Percentiles rank a stretch among this genome's conserved stretches.
phyloP scores from a whole-genome alignment of 208 protist genomes.

The Endotrypanum monterogeii region DNA sequence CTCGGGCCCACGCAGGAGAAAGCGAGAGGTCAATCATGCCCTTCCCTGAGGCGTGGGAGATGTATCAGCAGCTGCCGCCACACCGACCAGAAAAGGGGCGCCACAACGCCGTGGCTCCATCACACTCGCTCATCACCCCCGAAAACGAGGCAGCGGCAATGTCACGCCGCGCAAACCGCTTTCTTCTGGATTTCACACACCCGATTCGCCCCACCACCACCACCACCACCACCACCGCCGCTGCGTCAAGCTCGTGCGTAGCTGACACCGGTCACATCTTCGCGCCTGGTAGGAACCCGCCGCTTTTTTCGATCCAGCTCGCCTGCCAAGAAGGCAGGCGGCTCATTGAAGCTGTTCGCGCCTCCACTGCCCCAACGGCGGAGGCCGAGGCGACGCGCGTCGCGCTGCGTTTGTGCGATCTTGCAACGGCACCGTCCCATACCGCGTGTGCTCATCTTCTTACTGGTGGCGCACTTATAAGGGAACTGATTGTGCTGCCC shows the following conservation, averaged over 20 bases:
- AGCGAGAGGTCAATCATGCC: neutral
- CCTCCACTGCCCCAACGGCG: neutral
- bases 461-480: neutral
- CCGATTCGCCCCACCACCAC: neutral
- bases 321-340: conserved; percentile 1
- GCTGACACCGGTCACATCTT: neutral
- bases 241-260: neutral
- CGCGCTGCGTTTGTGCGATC: neutral
- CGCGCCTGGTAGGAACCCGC: neutral
- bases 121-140: neutral
- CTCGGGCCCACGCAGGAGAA: neutral
- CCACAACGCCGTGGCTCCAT: neutral
- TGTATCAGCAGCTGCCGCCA: neutral
- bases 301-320: conserved; percentile 13
- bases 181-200: neutral
- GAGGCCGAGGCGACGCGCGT: neutral
- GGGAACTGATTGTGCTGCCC: neutral
- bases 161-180: neutral
- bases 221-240: too few species aligned
- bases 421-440: conserved; percentile 12
- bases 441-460: conserved; percentile 12
- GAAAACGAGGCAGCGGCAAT: neutral
- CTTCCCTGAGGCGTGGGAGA: conserved; percentile 8
- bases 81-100: neutral
- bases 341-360: neutral